Evolutionary conservation across 2,329 filamentous ascomycete species (phyloP), one percentile per base, ranked within the genome.

Genomic region (Phialocephala subalpina): DNA sequence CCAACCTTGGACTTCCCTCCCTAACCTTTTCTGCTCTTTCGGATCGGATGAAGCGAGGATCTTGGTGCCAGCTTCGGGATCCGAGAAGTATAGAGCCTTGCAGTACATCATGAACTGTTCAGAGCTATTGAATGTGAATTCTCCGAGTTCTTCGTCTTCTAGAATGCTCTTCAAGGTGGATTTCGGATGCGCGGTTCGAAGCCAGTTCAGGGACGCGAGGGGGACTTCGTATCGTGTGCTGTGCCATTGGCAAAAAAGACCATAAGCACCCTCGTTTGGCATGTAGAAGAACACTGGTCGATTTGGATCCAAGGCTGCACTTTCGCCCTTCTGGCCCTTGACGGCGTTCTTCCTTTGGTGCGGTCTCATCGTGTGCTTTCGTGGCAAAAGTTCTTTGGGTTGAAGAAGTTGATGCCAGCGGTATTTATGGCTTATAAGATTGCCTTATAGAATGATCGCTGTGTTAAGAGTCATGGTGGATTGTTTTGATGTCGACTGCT

Each of bases 51-150:
- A 75, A 1, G 67, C 70, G 29, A 78, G 70, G 29, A 78, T 66
- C 18, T 40, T 68, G 22, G 62, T 60, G 57, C 74, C 72, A 2
- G 69, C 66, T 3, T 60, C 63, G 18, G 35, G 58, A 69, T 80
- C 78, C 63, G 68, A 57, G 67, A 80, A 81, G 7, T 74, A 73
- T 11, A 72, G 73, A 6, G 79, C 79, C 71, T 81, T 80, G 74
- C 77, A 78, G 69, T 76, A 80, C 79, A 80, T 80, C 78, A 80
- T 80, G 69, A 79, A 80, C 64, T 81, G 78, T 68, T 81, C 79
- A 5, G 77, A 77, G 60, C 76, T 79, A 62, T 65, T 70, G 69
- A 81, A 80, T 3, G 69, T 72, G 61, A 79, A 72, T 57, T 58
- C 64, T 40, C 45, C 70, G 56, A 42, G 47, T 18, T 9, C 59